These are phyloP conservation scores for Scenedesmus sp. DNA, from an alignment of 163 green algal species.

Conservation along the genomic window DNA sequence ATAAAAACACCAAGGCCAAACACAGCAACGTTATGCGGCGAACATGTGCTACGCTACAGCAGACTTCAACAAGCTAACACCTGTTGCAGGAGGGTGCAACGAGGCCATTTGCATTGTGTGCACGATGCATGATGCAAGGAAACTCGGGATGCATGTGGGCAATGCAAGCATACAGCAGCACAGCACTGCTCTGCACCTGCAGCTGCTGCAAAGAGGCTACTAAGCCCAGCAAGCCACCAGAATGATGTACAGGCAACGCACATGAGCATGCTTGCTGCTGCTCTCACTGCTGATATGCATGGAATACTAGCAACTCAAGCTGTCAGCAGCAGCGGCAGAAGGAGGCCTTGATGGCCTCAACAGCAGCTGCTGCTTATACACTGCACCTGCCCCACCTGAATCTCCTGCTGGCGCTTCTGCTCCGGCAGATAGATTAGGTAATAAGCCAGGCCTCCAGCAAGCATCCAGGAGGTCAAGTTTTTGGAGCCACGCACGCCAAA, in stretches of 20 bases:
- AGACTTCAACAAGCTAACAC: not conserved
- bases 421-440: conserved; percentile 50
- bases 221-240: not conserved
- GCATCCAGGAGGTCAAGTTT: conserved; percentile 45
- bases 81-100: not conserved
- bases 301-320: not conserved
- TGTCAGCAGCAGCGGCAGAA: conserved; percentile 16
- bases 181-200: not conserved
- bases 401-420: conserved; percentile 18
- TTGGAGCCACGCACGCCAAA: conserved; percentile 39
- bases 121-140: not conserved
- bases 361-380: not conserved
- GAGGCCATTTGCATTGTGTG: not conserved
- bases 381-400: not conserved
- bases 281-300: not conserved
- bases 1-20: not conserved
- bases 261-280: not conserved
- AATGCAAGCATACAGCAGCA: not conserved
- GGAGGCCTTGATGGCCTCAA: not conserved
- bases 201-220: not conserved
- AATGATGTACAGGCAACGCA: not conserved
- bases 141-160: not conserved
- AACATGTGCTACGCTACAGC: not conserved
- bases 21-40: not conserved
- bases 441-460: conserved; percentile 38